Evolutionary conservation across 805 yeast genomes (phyloP), one percentile per base, ranked within the genome.

Genomic region (Wickerhamiella cacticola): DNA sequence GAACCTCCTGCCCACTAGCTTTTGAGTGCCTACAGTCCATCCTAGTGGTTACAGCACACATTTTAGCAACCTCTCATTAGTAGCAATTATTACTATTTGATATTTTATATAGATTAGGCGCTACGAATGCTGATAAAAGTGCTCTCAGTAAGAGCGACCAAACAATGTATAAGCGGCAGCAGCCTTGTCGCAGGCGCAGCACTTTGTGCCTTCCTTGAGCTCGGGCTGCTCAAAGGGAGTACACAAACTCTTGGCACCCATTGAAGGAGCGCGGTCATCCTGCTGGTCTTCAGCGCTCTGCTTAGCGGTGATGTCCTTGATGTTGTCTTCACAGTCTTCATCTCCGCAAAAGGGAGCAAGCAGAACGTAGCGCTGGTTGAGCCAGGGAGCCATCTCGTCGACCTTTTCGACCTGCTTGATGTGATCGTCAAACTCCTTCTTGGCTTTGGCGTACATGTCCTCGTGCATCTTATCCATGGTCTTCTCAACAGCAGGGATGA

Each of bases 191-290:
- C 97, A 92, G 60, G 71, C 82, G 54, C 86, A 80, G 79, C 98
- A 94, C 66, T 79, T 81, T 55, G 86, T 84, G 57, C 81, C 89
- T 55, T 65, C 69, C 64, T 76, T 76, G 66, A 89, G 75, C 59
- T 70, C 76, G 51, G 95, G 96, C 72, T 89, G 97, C 34, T 84
- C 82, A 62, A 79, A 80, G 55, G 98, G 98, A 65, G 88, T 88
- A 76, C 99, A 92, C 67, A 92, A 74, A 18, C 95, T 82, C 73
- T 92, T 92, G 56, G 99, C 99, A 63, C 99, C 99, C 99, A 92
- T 92, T 46, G 94, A 79, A 63, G 99, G 99, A 21, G 98, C 86
- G 66, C 84, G 82, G 63, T 92, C 99, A 43, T 73, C 81, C 65
- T 83, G 95, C 57, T 78, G 85, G 56, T 83, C 94, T 53, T 82